A percentile compares a stretch with the other conserved stretches of the same genome.
phyloP scores from a whole-genome alignment of 2,329 filamentous ascomycete species.

The Diplodia intermedia region DNA sequence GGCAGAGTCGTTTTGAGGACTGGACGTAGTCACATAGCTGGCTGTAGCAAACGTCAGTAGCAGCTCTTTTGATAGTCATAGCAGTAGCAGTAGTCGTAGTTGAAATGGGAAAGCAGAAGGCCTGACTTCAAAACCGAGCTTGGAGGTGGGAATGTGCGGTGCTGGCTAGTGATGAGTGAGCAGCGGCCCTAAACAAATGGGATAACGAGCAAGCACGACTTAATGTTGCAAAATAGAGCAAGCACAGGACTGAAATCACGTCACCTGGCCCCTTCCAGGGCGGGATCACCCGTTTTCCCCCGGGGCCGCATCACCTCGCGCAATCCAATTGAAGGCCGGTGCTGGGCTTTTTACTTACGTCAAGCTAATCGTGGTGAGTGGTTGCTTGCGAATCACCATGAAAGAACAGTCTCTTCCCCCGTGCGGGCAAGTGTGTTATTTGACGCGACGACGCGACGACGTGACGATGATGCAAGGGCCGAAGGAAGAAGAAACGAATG shows the following conservation, averaged over 20 bases:
- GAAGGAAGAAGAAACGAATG: not conserved
- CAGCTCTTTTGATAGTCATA: not conserved
- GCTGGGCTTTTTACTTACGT: not conserved
- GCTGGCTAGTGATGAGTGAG: not conserved
- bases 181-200: not conserved
- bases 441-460: not conserved
- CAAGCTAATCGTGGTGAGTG: not conserved
- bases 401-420: not conserved
- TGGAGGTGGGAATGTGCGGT: not conserved
- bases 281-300: not conserved
- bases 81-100: not conserved
- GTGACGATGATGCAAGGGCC: constrained; percentile 4
- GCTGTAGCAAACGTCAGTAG: not conserved
- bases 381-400: not conserved
- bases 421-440: not conserved
- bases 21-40: not conserved
- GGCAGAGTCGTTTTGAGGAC: not conserved
- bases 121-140: not conserved
- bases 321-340: not conserved
- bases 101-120: not conserved
- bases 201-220: constrained; percentile 11
- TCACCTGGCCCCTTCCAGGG: constrained; percentile 10
- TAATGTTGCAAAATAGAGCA: constrained; percentile 17
- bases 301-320: not conserved
- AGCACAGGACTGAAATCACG: constrained; percentile 14